These are phyloP conservation scores for Micractinium conductrix DNA, from an alignment of 139 green algal species.

Conservation along the genomic window DNA sequence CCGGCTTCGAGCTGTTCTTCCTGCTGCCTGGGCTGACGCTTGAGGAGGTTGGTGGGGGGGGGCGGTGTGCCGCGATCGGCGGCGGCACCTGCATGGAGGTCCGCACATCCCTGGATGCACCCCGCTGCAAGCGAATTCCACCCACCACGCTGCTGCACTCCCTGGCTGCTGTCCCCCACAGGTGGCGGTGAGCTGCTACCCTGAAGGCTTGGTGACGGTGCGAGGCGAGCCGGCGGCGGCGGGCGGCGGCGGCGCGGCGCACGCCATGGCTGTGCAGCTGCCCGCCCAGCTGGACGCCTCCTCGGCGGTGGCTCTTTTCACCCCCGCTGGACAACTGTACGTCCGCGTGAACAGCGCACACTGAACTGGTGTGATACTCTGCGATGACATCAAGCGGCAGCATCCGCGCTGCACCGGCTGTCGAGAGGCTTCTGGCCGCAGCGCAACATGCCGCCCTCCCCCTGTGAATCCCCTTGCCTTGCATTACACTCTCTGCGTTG, in stretches of 20 bases:
- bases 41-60: background rate
- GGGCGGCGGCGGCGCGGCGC: background rate
- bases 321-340: background rate
- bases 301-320: background rate
- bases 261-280: background rate
- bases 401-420: no score
- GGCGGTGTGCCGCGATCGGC: background rate
- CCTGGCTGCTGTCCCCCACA: no score
- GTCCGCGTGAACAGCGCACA: no score
- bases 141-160: no score
- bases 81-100: background rate
- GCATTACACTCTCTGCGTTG: background rate
- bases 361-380: no score
- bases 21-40: slow-evolving; percentile 12
- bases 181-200: no score
- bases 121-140: no score
- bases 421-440: no score
- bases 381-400: no score
- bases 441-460: background rate
- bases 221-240: background rate
- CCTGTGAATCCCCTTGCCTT: no score
- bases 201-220: background rate
- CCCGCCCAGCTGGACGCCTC: background rate
- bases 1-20: slow-evolving; percentile 28
- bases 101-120: no score